Conservation (phyloP, 345 rosid species). For the Raphanus sativus region DNA sequence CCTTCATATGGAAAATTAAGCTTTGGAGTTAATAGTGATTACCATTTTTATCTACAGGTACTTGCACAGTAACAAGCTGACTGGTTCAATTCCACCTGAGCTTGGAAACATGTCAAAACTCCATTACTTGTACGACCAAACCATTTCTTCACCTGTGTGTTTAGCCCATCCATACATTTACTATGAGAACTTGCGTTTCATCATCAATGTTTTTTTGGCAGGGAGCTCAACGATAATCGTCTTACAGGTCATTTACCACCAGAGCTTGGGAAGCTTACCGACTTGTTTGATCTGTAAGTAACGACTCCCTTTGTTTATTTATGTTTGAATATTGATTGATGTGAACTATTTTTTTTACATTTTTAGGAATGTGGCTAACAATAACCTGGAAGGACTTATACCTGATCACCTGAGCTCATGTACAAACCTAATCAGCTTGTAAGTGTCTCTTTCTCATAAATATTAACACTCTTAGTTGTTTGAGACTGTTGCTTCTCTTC, state of each 20-base stretch:
- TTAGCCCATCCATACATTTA: background rate
- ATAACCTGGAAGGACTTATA: conserved; percentile 76
- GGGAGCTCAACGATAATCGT: conserved; percentile 86
- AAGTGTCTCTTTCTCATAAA: conserved; percentile 26
- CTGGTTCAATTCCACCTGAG: conserved; percentile 86
- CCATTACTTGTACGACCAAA: conserved; percentile 69
- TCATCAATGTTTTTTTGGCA: conserved; percentile 36
- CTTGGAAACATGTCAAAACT: conserved; percentile 97
- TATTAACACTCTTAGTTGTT: background rate
- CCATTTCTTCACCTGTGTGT: background rate
- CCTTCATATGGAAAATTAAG: background rate
- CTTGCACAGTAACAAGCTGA: conserved; percentile 76
- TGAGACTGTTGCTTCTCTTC: conserved; percentile 8
- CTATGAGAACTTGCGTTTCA: background rate
- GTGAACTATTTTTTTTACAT: background rate
- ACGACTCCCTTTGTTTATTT: background rate
- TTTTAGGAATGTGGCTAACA: conserved; percentile 81
- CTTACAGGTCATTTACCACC: conserved; percentile 76
- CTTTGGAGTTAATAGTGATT: conserved; percentile 1
- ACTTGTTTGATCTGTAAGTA: conserved; percentile 88
- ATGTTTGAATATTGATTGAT: conserved; percentile 22
- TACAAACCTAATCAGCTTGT: conserved; percentile 90
- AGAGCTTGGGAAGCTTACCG: conserved; percentile 95
- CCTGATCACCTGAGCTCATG: conserved; percentile 89
- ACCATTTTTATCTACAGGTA: conserved; percentile 50